phyloP scores from a whole-genome alignment of 306 rosid species.

The Trichosanthes cucumerina region DNA sequence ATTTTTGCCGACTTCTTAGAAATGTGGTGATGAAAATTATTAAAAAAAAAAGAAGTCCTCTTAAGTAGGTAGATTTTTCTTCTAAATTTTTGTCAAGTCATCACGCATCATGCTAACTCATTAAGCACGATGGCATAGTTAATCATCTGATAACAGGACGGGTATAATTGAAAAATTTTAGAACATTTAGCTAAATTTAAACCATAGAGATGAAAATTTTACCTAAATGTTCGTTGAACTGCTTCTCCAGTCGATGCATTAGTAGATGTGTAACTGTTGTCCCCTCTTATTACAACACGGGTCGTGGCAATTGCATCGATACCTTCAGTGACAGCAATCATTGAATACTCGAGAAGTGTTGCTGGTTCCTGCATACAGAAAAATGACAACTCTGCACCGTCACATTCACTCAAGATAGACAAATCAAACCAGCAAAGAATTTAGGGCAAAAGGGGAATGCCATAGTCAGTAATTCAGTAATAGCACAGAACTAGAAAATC shows the following conservation, averaged over 20 bases:
- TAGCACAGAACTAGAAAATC: background rate
- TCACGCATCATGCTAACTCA: background rate
- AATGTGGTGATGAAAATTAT: background rate
- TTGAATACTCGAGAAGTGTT: constrained; percentile 77
- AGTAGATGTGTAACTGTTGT: constrained; percentile 25
- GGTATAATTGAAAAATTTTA: background rate
- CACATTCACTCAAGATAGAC: background rate
- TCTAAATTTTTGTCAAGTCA: background rate
- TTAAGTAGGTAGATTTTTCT: background rate
- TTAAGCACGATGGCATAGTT: background rate
- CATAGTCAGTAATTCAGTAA: background rate
- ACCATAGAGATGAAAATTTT: background rate
- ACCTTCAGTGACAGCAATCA: constrained; percentile 89
- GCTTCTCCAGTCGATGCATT: constrained; percentile 51
- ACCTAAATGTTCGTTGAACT: constrained; percentile 72
- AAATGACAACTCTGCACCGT: background rate
- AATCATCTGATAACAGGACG: background rate
- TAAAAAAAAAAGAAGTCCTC: background rate
- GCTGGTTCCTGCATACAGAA: constrained; percentile 56
- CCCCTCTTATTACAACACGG: constrained; percentile 63
- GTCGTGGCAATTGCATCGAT: constrained; percentile 97
- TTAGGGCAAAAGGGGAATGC: background rate
- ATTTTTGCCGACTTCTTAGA: background rate
- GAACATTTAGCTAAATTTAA: background rate
- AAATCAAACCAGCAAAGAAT: background rate